Evolutionary conservation across 768 basidiomycete genomes (phyloP), one percentile per base, ranked within the genome.

Genomic region (Nevesoporus exiguus): DNA sequence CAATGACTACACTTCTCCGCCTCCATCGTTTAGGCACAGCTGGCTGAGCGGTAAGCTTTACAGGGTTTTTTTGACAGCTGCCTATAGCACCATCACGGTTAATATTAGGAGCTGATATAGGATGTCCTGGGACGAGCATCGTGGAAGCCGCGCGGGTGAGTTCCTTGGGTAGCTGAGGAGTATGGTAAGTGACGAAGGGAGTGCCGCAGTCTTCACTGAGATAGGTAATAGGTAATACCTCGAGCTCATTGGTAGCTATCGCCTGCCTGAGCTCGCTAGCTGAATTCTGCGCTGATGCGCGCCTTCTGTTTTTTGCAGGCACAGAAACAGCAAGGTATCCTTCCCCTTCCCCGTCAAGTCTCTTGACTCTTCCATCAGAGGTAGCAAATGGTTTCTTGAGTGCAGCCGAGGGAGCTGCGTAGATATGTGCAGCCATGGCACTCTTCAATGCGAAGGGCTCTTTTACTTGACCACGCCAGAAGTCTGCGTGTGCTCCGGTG

Each of bases 311-410:
- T 59, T 79, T 83, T 14, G 78, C 71, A 17, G 77, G 82, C 22
- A 55, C 67, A 33, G 58, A 64, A 73, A 56, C 73, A 61, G 39
- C 73, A 66, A 47, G 74, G 62, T 52, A 61, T 30, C 85, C 85
- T 58, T 88, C 85, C 27, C 76, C 77, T 42, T 84, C 85, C 24
- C 77, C 77, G 57, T 90, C 87, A 1, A 81, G 75, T 60, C 85
- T 85, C 52, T 83, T 76, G 59, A 76, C 64, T 46, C 79, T 65
- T 49, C 82, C 80, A 15, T 78, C 79, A 17, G 90, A 73, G 10
- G 82, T 77, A 49, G 76, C 80, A 37, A 90, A 74, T 74, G 92
- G 77, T 47, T 84, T 75, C 61, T 81, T 80, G 40, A 90, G 79
- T 10, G 85, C 88, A 25, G 82, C 87, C 27, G 78, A 77, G 27